phyloP scores from a whole-genome alignment of 495 filamentous ascomycete genomes.

The Aspergillus nidulans region DNA sequence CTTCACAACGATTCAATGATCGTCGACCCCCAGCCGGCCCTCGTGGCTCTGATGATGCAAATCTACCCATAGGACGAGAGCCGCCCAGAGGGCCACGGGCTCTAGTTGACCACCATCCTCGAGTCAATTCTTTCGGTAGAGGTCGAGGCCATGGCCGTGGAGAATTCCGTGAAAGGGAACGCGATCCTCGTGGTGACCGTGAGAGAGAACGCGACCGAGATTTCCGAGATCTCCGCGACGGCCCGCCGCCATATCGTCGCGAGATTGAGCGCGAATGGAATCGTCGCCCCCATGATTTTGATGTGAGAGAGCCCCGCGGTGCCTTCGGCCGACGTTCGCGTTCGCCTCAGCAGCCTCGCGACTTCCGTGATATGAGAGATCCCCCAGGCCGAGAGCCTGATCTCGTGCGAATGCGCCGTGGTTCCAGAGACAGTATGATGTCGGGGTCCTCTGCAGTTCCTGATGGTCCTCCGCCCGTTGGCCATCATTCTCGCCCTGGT shows the following conservation, averaged over 20 bases:
- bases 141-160: conserved; percentile 51
- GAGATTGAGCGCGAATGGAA: conserved; percentile 39
- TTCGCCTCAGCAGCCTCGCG: conserved; percentile 38
- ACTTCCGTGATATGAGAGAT: conserved; percentile 49
- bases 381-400: conserved; percentile 36
- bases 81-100: conserved; percentile 71
- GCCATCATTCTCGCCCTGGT: conserved; percentile 51
- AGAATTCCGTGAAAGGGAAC: conserved; percentile 58
- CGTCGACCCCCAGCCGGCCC: conserved; percentile 39
- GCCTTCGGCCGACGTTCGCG: conserved; percentile 40
- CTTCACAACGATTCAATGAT: conserved; percentile 43
- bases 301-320: conserved; percentile 35
- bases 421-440: conserved; percentile 57
- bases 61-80: conserved; percentile 40
- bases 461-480: conserved; percentile 52
- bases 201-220: conserved; percentile 40
- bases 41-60: conserved; percentile 39
- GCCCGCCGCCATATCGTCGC: conserved; percentile 28
- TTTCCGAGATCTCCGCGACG: conserved; percentile 35
- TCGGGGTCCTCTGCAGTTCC: conserved; percentile 66
- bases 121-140: conserved; percentile 45
- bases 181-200: conserved; percentile 45
- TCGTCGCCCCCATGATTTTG: conserved; percentile 39
- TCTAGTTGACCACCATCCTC: conserved; percentile 57
- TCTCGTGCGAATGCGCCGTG: conserved; percentile 48